phyloP scores from a whole-genome alignment of 2,329 filamentous ascomycete species.

The Penicillium psychrosexuale region DNA sequence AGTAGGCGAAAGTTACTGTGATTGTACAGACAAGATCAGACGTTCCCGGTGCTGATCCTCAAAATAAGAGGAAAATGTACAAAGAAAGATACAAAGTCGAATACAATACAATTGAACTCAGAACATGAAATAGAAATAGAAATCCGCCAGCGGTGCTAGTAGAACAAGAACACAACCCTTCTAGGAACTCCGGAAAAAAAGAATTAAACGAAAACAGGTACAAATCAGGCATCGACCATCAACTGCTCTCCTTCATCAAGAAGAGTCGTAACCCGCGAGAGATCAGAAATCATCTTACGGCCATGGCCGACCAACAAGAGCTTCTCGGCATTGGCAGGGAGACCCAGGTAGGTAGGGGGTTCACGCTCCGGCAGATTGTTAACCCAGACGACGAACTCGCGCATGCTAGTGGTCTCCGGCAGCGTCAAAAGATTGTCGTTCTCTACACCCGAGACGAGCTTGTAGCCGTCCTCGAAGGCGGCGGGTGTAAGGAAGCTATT shows the following conservation, averaged over 20 bases:
- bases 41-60: neutral
- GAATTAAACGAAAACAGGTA: constrained; percentile 6
- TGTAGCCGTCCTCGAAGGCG: constrained; percentile 90
- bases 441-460: constrained; percentile 69
- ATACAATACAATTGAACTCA: constrained; percentile 12
- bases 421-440: constrained; percentile 65
- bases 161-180: neutral
- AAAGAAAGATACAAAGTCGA: constrained; percentile 8
- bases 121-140: neutral
- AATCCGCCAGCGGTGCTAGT: constrained; percentile 12
- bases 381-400: constrained; percentile 89
- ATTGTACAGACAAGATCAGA: constrained; percentile 1
- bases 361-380: constrained; percentile 89
- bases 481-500: constrained; percentile 74
- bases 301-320: constrained; percentile 85
- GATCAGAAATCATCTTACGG: constrained; percentile 74
- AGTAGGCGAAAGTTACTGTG: neutral
- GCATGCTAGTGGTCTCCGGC: constrained; percentile 74
- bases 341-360: constrained; percentile 87
- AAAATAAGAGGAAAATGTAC: constrained; percentile 5
- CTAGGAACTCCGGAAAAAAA: neutral
- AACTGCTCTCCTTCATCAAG: constrained; percentile 92
- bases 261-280: constrained; percentile 80
- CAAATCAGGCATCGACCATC: constrained; percentile 60
- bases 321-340: constrained; percentile 96